Conservation (phyloP, 106 monocot species). For the Amphibolis antarctica region DNA sequence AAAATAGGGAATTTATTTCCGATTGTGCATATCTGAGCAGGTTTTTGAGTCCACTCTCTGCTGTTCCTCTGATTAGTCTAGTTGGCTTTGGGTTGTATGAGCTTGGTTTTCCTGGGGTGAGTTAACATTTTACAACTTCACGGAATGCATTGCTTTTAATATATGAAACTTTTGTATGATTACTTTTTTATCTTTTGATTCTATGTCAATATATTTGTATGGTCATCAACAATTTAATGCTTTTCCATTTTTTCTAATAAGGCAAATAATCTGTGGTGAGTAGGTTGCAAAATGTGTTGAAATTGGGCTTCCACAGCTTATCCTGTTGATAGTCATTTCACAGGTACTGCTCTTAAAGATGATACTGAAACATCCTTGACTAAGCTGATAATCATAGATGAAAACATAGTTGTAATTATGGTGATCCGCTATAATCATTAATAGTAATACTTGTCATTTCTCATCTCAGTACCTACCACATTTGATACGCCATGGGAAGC, state of each 20-base stretch:
- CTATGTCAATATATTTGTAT: not conserved
- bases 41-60: slow-evolving; percentile 79
- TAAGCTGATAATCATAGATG: not conserved
- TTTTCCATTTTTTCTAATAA: too few relatives aligned
- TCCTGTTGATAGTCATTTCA: slow-evolving; percentile 63
- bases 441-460: not conserved
- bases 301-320: slow-evolving; percentile 84
- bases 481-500: slow-evolving; percentile 33
- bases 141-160: not conserved
- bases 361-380: not conserved
- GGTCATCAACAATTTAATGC: not conserved
- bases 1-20: not conserved
- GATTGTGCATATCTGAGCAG: slow-evolving; percentile 18
- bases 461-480: slow-evolving; percentile 77
- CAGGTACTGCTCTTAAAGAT: slow-evolving; percentile 37
- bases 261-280: not conserved
- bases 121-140: slow-evolving; percentile 8
- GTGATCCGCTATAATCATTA: not conserved
- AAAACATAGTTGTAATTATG: not conserved
- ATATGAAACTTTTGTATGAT: not conserved
- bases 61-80: slow-evolving; percentile 71
- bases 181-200: not conserved
- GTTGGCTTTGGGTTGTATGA: slow-evolving; percentile 89
- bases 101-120: slow-evolving; percentile 91
- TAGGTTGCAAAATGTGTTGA: slow-evolving; percentile 97